phyloP scores from a whole-genome alignment of 2,329 filamentous ascomycete genomes.

The Dothideomycetes sp. region DNA sequence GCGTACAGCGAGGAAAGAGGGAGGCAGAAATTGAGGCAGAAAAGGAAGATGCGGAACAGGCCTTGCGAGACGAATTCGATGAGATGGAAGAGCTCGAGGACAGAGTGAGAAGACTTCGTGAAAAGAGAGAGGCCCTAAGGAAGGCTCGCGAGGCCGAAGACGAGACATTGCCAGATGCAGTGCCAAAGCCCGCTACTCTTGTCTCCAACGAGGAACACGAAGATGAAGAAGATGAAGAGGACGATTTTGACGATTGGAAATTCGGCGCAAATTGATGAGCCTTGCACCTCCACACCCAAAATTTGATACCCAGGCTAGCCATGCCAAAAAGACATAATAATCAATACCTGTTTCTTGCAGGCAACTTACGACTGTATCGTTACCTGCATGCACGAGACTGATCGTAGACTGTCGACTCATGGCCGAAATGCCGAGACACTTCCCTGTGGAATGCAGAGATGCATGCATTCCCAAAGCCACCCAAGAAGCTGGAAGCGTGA shows the following conservation, averaged over 20 bases:
- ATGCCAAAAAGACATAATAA: background rate
- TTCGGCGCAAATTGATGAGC: constrained; percentile 11
- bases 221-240: constrained; percentile 14
- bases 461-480: background rate
- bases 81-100: constrained; percentile 39
- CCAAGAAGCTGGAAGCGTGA: no score
- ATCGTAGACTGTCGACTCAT: no score
- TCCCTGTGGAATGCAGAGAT: background rate
- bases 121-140: constrained; percentile 33
- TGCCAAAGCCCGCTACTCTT: no score
- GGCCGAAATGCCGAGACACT: no score
- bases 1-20: constrained; percentile 27
- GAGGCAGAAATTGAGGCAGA: constrained; percentile 37
- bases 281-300: background rate
- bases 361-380: no score
- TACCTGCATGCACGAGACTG: no score
- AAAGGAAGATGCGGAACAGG: constrained; percentile 34
- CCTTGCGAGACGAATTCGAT: constrained; percentile 38
- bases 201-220: no score
- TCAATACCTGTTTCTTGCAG: no score
- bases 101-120: constrained; percentile 31
- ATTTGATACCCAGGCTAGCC: constrained; percentile 4
- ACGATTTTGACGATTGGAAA: constrained; percentile 14
- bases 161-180: background rate
- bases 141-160: constrained; percentile 10